Evolutionary conservation across 2,329 filamentous ascomycete species (phyloP), one percentile per base, ranked within the genome.

Genomic region (Phaeosphaeriaceae sp.): DNA sequence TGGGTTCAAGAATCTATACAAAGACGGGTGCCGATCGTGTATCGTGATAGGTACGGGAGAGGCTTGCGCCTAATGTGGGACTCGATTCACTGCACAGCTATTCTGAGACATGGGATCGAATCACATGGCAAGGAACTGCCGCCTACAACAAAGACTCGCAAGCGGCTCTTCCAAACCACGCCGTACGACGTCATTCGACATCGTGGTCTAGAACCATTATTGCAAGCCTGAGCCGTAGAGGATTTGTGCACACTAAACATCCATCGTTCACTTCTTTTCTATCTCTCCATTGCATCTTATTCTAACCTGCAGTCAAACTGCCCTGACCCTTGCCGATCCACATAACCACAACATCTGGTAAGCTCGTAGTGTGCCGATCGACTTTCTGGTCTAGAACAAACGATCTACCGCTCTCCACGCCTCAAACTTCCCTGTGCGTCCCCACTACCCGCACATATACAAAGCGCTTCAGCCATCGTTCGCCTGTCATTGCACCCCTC

Each of bases 361-460:
- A 26, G 11, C 23, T 26, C 23, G 11, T 11, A 9, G 23, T 9
- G 23, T 9, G 23, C 23, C 23, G 5, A 7, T 35, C 12, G 48
- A 40, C 39, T 30, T 48, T 45, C 48, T 18, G 51, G 55, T 46
- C 60, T 58, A 58, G 60, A 61, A 54, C 52, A 21, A 42, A 50
- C 46, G 58, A 63, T 63, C 56, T 54, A 23, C 54, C 43, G 34
- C 47, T 20, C 42, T 44, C 50, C 50, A 23, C 23, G 32, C 56
- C 50, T 52, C 50, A 54, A 46, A 42, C 52, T 48, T 46, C 50
- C 39, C 32, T 51, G 40, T 45, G 44, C 42, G 26, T 50, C 42
- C 42, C 54, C 55, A 54, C 55, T 42, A 18, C 40, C 13, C 23
- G 23, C 7, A 26, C 11, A 26, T 26, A 26, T 6, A 47, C 30